Conservation (phyloP, 139 green algal species). For the Spirogloea muscicola region DNA sequence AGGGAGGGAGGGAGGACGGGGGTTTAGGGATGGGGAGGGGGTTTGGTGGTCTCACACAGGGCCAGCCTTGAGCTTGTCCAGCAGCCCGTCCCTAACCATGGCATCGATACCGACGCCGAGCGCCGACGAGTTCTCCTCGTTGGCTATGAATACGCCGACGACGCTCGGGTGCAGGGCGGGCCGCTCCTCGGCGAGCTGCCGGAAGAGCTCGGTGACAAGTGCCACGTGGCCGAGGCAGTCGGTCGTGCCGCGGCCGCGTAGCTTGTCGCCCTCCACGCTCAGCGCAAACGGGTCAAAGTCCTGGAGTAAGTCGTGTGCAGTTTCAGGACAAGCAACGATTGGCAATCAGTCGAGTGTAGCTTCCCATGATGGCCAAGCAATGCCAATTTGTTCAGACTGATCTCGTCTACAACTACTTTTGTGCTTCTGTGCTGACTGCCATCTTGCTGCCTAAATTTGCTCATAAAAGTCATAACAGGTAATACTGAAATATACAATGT, state of each 20-base stretch:
- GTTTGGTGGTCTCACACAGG: conserved; percentile 44
- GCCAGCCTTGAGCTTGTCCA: conserved; percentile 57
- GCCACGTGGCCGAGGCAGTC: conserved; percentile 78
- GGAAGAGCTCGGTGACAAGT: conserved; percentile 67
- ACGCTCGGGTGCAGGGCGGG: conserved; percentile 60
- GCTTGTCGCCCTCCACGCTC: conserved; percentile 62
- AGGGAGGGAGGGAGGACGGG: no score
- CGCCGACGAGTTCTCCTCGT: conserved; percentile 67
- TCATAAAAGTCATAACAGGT: no score
- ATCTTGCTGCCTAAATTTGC: no score
- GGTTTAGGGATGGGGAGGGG: no score
- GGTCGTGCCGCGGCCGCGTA: conserved; percentile 66
- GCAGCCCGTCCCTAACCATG: conserved; percentile 56
- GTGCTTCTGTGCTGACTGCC: no score
- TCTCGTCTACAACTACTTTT: no score
- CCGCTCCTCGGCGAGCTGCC: conserved; percentile 44
- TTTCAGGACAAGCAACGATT: no score
- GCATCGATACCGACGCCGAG: conserved; percentile 65
- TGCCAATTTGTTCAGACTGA: no score
- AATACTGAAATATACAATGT: no score
- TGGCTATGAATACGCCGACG: conserved; percentile 71
- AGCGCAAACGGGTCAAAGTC: conserved; percentile 69
- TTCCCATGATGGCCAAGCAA: no score
- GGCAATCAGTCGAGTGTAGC: no score
- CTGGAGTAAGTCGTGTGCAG: no score